These are phyloP conservation scores for Lasiodiplodia gonubiensis DNA, from an alignment of 2,329 filamentous ascomycete genomes.

Conservation along the genomic window DNA sequence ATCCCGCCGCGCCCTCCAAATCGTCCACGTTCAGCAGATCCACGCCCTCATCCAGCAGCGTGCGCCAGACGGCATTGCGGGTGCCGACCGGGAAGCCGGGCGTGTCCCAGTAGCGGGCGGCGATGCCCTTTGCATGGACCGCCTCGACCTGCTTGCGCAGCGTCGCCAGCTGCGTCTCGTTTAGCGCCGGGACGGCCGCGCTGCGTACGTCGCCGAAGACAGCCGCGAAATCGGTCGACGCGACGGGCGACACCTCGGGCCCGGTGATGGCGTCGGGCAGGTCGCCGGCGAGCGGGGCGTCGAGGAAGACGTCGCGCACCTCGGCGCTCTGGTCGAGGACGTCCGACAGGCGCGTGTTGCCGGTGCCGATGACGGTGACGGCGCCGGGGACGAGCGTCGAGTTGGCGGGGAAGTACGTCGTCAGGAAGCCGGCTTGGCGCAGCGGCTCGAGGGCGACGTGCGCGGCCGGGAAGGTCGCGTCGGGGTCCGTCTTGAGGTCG, in stretches of 20 bases:
- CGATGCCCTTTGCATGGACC: slow-evolving; percentile 64
- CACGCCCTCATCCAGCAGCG: slow-evolving; percentile 63
- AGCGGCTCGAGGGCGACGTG: slow-evolving; percentile 63
- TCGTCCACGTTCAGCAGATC: slow-evolving; percentile 70
- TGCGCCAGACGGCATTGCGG: slow-evolving; percentile 64
- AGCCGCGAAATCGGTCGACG: slow-evolving; percentile 57
- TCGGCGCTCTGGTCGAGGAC: slow-evolving; percentile 50
- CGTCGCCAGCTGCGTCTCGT: slow-evolving; percentile 56
- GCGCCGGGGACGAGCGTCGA: slow-evolving; percentile 56
- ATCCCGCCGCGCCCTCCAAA: slow-evolving; percentile 57
- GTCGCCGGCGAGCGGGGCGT: slow-evolving; percentile 57
- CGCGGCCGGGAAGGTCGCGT: slow-evolving; percentile 62
- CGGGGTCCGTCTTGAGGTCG: slow-evolving; percentile 67
- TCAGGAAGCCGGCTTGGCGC: slow-evolving; percentile 59
- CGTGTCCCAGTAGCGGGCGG: slow-evolving; percentile 67
- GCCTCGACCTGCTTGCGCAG: slow-evolving; percentile 58
- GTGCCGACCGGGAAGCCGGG: slow-evolving; percentile 65
- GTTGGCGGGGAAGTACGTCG: slow-evolving; percentile 55
- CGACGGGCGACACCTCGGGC: slow-evolving; percentile 61
- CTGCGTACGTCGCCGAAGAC: slow-evolving; percentile 48
- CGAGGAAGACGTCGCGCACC: slow-evolving; percentile 64
- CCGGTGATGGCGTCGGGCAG: slow-evolving; percentile 57
- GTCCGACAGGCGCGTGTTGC: slow-evolving; percentile 58
- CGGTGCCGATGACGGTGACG: slow-evolving; percentile 68
- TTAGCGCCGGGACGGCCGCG: slow-evolving; percentile 41